A percentile compares a stretch with the other conserved stretches of the same genome.
Evolutionary conservation across 1,284 basidiomycete species (phyloP).

Genomic region (Acaromyces ingoldii): DNA sequence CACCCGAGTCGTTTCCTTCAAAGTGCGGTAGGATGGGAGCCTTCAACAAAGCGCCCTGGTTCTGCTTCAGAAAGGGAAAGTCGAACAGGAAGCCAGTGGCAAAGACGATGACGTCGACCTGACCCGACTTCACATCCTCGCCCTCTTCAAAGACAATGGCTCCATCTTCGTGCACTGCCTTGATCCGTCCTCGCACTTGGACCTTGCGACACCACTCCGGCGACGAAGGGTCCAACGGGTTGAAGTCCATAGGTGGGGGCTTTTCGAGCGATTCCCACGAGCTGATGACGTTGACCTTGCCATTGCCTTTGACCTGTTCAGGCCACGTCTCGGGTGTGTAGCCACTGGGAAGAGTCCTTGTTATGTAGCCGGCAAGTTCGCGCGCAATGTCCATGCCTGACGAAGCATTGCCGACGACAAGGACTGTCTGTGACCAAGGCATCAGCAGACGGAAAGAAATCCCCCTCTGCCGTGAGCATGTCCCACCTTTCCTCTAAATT

Average conservation of each 20-base stretch:
- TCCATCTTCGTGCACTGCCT: constrained; percentile 14
- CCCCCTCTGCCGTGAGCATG: too few species aligned
- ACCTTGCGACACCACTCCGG: constrained; percentile 42
- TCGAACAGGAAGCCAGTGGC: constrained; percentile 44
- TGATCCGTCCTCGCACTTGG: constrained; percentile 30
- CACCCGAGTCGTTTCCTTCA: neutral
- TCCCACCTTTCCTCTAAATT: constrained; percentile 20
- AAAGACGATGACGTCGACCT: constrained; percentile 45
- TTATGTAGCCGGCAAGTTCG: constrained; percentile 50
- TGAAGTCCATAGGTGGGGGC: constrained; percentile 42
- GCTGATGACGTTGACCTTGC: constrained; percentile 18
- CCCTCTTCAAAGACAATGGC: constrained; percentile 19
- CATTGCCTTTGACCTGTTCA: neutral
- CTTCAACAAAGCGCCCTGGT: constrained; percentile 12
- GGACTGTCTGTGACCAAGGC: constrained; percentile 50
- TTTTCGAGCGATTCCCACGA: constrained; percentile 27
- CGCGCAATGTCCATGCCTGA: constrained; percentile 57
- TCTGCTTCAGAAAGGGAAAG: constrained; percentile 27
- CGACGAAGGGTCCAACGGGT: constrained; percentile 24
- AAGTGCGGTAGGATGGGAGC: constrained; percentile 16
- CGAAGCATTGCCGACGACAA: constrained; percentile 57
- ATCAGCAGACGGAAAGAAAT: too few species aligned
- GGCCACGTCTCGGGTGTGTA: constrained; percentile 14
- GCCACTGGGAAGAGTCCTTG: constrained; percentile 14
- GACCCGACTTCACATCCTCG: neutral